Evolutionary conservation across 768 basidiomycete species (phyloP).

Genomic region (Boletus edulis): DNA sequence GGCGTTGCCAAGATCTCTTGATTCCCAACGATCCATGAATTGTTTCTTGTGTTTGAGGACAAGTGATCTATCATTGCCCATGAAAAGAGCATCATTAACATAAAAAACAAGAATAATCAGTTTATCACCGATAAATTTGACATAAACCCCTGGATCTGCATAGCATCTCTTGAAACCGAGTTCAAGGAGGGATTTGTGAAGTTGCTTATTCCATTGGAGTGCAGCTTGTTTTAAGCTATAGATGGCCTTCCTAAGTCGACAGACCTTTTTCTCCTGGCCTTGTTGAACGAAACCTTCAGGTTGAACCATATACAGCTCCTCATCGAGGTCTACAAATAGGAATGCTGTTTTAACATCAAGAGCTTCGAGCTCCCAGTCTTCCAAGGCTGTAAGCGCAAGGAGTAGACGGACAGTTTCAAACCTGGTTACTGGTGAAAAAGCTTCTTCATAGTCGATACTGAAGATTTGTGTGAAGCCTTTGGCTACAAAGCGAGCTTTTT

Average conservation of each 20-base stretch:
- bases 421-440: background rate
- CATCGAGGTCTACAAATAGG: background rate
- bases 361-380: background rate
- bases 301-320: background rate
- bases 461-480: background rate
- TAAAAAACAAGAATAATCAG: background rate
- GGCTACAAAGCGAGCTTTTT: background rate
- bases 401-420: background rate
- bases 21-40: background rate
- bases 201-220: background rate
- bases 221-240: background rate
- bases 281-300: background rate
- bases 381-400: background rate
- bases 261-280: background rate
- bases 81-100: background rate
- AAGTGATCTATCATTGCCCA: background rate
- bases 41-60: background rate
- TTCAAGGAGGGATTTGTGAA: background rate
- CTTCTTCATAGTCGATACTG: background rate
- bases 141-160: background rate
- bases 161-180: background rate
- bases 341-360: background rate
- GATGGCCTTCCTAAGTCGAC: background rate
- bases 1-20: background rate
- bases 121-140: background rate